These are phyloP conservation scores for Saccharomycopsis guyanensis DNA, from an alignment of 805 yeast species.

Conservation along the genomic window DNA sequence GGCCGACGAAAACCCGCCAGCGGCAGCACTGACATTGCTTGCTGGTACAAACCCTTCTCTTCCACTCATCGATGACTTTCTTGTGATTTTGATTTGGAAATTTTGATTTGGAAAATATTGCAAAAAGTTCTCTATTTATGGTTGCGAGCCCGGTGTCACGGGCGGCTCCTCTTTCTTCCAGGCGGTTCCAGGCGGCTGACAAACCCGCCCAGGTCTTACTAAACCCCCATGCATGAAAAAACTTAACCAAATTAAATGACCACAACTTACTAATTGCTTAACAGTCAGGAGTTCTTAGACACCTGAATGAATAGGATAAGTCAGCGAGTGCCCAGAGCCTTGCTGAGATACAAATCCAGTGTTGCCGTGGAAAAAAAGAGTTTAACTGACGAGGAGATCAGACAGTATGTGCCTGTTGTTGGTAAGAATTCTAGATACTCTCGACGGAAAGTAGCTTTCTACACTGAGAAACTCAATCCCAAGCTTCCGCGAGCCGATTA, in stretches of 20 bases:
- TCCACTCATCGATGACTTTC: constrained; percentile 22
- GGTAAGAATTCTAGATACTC: constrained; percentile 16
- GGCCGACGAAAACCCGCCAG: constrained; percentile 63
- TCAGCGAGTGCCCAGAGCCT: too few species aligned
- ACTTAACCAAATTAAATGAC: too few species aligned
- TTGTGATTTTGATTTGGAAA: not conserved
- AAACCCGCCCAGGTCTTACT: too few species aligned
- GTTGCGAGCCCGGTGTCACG: too few species aligned
- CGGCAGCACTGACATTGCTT: constrained; percentile 59
- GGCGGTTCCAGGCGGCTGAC: not conserved
- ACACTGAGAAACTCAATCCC: constrained; percentile 5
- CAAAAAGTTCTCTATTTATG: not conserved
- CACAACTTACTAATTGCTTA: too few species aligned
- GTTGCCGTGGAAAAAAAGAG: too few species aligned
- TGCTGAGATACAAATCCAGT: too few species aligned
- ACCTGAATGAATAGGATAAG: too few species aligned
- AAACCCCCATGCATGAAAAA: too few species aligned
- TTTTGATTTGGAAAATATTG: too few species aligned
- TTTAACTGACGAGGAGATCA: constrained; percentile 14
- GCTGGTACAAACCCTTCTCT: constrained; percentile 90
- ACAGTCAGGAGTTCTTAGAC: too few species aligned
- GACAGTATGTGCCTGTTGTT: constrained; percentile 13
- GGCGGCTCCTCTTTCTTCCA: not conserved
- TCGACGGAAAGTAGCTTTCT: constrained; percentile 9
- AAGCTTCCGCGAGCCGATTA: constrained; percentile 4